Conservation (phyloP, 1,284 basidiomycete species). For the Bondarzewia mesenterica region DNA sequence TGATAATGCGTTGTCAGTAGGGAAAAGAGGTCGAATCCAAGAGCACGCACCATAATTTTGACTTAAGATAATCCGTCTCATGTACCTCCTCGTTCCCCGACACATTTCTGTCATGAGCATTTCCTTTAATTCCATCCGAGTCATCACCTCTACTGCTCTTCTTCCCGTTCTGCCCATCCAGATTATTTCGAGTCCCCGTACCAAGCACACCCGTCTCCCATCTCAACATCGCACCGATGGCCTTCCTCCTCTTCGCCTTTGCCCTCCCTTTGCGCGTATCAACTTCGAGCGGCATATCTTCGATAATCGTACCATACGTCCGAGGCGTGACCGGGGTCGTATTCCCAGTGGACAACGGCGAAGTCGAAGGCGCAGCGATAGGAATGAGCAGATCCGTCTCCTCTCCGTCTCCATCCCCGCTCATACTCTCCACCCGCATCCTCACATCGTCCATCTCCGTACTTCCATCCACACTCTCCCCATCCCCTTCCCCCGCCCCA, state of each 20-base stretch:
- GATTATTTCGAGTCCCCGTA: neutral
- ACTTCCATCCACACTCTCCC: neutral
- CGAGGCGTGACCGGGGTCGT: neutral
- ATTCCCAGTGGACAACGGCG: neutral
- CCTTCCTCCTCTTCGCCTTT: conserved; percentile 6
- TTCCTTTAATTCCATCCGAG: neutral
- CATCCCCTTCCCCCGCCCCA: neutral
- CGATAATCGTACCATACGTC: conserved; percentile 1
- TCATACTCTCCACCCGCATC: neutral
- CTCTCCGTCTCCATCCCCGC: neutral
- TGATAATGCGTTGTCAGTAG: conserved; percentile 2
- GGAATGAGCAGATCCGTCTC: neutral
- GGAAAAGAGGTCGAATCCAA: neutral
- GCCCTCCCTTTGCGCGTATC: neutral
- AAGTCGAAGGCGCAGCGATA: neutral
- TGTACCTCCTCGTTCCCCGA: conserved; percentile 11
- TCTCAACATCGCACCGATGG: conserved; percentile 1
- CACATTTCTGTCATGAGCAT: neutral
- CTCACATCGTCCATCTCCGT: neutral
- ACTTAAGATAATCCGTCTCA: conserved; percentile 70
- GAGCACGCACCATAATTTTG: conserved; percentile 63
- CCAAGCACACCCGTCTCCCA: neutral
- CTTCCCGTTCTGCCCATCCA: neutral
- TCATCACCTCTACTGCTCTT: neutral
- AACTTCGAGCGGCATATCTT: neutral